Conservation (phyloP, 352 stramenopile genomes). For the Pythium phragmiticola region DNA sequence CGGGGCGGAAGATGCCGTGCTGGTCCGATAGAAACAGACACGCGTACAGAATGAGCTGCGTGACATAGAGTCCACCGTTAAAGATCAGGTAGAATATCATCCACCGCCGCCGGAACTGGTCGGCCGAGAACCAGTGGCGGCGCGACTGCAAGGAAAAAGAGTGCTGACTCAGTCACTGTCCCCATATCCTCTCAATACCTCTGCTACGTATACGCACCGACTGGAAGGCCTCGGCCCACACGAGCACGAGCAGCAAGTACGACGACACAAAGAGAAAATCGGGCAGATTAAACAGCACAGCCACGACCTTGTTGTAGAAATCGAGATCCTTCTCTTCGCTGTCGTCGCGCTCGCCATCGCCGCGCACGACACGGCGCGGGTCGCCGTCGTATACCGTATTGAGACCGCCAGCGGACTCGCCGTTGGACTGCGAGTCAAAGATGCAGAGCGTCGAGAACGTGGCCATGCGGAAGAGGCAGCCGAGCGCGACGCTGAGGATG, state of each 20-base stretch:
- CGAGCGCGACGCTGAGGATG: conserved; percentile 77
- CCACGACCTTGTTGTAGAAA: conserved; percentile 91
- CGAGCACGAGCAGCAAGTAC: conserved; percentile 88
- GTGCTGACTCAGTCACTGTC: not conserved
- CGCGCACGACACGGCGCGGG: not conserved
- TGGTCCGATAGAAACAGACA: conserved; percentile 86
- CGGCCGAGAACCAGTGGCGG: conserved; percentile 88
- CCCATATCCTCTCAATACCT: not conserved
- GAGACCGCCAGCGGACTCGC: conserved; percentile 8
- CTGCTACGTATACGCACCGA: conserved; percentile 43
- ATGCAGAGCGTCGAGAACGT: conserved; percentile 89
- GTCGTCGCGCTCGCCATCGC: not conserved
- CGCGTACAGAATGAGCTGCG: conserved; percentile 87
- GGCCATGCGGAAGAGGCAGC: conserved; percentile 82
- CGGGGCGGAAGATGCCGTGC: conserved; percentile 77
- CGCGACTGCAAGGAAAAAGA: conserved; percentile 48
- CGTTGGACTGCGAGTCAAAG: conserved; percentile 76
- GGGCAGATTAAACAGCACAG: conserved; percentile 91
- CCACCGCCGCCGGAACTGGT: conserved; percentile 81
- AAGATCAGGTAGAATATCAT: conserved; percentile 93
- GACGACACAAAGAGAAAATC: conserved; percentile 91
- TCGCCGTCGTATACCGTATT: conserved; percentile 6
- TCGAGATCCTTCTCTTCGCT: conserved; percentile 63
- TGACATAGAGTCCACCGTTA: conserved; percentile 87
- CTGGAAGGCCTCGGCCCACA: conserved; percentile 90